Percentiles rank a stretch among this genome's conserved stretches.
These are phyloP conservation scores for Plasmodium malariae DNA, from an alignment of 169 alveolate genomes.

Conservation along the genomic window DNA sequence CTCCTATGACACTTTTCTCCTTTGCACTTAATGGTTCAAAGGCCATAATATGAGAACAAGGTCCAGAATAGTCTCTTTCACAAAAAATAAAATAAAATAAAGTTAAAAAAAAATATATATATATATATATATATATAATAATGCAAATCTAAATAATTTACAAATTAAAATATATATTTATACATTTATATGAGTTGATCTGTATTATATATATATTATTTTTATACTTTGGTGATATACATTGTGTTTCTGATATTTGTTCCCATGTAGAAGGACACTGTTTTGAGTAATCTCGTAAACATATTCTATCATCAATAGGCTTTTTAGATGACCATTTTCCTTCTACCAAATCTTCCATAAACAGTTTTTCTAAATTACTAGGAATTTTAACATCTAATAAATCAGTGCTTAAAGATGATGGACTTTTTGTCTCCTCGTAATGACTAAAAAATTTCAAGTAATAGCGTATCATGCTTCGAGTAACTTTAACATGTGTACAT, in stretches of 20 bases:
- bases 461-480: not conserved
- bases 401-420: conserved; percentile 57
- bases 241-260: conserved; percentile 61
- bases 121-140: not conserved
- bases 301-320: conserved; percentile 55
- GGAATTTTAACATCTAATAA: conserved; percentile 61
- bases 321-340: conserved; percentile 57
- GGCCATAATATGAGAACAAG: conserved; percentile 65
- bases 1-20: conserved; percentile 56
- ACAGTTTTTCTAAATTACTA: conserved; percentile 25
- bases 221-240: conserved; percentile 55
- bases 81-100: not conserved
- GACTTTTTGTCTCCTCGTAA: conserved; percentile 45
- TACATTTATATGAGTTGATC: not conserved
- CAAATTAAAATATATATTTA: not conserved
- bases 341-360: conserved; percentile 67
- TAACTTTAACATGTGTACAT: not conserved
- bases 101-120: not conserved
- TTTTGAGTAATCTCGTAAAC: conserved; percentile 63
- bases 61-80: conserved; percentile 59
- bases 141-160: not conserved
- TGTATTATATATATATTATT: not conserved
- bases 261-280: conserved; percentile 69
- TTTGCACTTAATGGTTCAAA: conserved; percentile 62
- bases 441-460: conserved; percentile 23